These are phyloP conservation scores for Chrysosporium queenslandicum DNA, from an alignment of 2,329 filamentous ascomycete genomes.

Conservation along the genomic window DNA sequence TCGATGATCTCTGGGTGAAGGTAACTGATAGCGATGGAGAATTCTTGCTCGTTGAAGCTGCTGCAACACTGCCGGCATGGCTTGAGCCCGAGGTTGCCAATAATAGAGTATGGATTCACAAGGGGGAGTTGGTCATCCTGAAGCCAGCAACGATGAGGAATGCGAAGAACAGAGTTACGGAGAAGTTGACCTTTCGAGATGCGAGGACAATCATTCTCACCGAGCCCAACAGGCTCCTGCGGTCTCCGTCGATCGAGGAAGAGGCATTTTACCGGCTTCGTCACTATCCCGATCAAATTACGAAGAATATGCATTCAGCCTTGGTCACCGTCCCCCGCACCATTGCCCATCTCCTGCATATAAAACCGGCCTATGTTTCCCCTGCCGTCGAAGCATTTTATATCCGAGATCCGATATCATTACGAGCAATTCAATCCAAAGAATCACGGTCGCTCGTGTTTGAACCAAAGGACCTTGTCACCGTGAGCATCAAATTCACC, in stretches of 20 bases:
- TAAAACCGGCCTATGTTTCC: slow-evolving; percentile 64
- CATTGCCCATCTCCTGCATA: slow-evolving; percentile 67
- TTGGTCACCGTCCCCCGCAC: slow-evolving; percentile 67
- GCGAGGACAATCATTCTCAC: slow-evolving; percentile 53
- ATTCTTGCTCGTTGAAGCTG: slow-evolving; percentile 88
- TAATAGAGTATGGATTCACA: slow-evolving; percentile 77
- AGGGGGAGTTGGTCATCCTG: slow-evolving; percentile 65
- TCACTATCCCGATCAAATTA: slow-evolving; percentile 70
- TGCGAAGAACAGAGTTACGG: slow-evolving; percentile 28
- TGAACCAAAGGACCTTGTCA: slow-evolving; percentile 67
- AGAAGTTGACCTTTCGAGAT: slow-evolving; percentile 51
- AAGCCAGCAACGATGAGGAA: slow-evolving; percentile 37
- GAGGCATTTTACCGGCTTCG: slow-evolving; percentile 84
- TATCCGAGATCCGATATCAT: slow-evolving; percentile 66
- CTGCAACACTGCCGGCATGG: slow-evolving; percentile 78
- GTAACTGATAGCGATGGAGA: slow-evolving; percentile 85
- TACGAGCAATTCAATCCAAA: slow-evolving; percentile 56
- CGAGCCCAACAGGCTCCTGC: slow-evolving; percentile 51
- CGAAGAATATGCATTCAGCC: slow-evolving; percentile 64
- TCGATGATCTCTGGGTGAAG: slow-evolving; percentile 67
- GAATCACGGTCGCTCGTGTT: slow-evolving; percentile 50
- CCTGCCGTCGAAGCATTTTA: slow-evolving; percentile 88
- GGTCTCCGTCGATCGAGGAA: slow-evolving; percentile 65
- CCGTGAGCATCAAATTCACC: slow-evolving; percentile 70
- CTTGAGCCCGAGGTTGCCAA: slow-evolving; percentile 81